These are phyloP conservation scores for Skeletonema grethae DNA, from an alignment of 108 stramenopile species.

Conservation along the genomic window DNA sequence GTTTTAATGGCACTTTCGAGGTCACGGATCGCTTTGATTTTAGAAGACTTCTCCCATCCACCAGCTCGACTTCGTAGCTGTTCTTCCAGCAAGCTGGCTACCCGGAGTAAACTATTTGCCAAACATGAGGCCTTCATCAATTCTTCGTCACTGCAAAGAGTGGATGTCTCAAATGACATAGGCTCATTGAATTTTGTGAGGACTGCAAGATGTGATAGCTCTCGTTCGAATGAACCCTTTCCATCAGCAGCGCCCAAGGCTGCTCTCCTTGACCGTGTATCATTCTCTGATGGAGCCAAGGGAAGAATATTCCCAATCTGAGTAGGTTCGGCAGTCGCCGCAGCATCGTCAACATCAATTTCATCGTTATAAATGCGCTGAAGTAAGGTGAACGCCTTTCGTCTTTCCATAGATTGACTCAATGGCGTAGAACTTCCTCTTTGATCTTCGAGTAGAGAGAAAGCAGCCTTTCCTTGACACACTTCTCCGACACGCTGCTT, in stretches of 20 bases:
- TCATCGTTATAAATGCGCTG: conserved; percentile 77
- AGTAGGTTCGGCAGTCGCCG: conserved; percentile 36
- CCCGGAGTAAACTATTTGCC: conserved; percentile 74
- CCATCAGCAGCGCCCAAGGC: conserved; percentile 57
- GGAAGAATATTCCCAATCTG: conserved; percentile 40
- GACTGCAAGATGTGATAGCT: conserved; percentile 59
- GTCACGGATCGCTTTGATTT: conserved; percentile 63
- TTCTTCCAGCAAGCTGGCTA: conserved; percentile 75
- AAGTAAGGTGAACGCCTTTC: conserved; percentile 69
- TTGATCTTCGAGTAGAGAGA: conserved; percentile 63
- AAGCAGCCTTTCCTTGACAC: conserved; percentile 69
- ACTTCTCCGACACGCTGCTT: conserved; percentile 73
- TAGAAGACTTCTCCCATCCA: conserved; percentile 56
- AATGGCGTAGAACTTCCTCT: conserved; percentile 40
- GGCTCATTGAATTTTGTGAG: conserved; percentile 72
- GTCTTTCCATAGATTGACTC: conserved; percentile 65
- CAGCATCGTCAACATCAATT: conserved; percentile 60
- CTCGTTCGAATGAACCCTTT: conserved; percentile 54
- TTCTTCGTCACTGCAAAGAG: conserved; percentile 74
- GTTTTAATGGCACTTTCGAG: conserved; percentile 82
- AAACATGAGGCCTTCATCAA: conserved; percentile 76
- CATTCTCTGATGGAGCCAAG: conserved; percentile 60
- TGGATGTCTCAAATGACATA: conserved; percentile 44
- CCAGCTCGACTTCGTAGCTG: conserved; percentile 65
- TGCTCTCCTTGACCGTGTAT: conserved; percentile 56